Evolutionary conservation across 345 rosid species (phyloP).

Genomic region (Cardiospermum halicacabum): DNA sequence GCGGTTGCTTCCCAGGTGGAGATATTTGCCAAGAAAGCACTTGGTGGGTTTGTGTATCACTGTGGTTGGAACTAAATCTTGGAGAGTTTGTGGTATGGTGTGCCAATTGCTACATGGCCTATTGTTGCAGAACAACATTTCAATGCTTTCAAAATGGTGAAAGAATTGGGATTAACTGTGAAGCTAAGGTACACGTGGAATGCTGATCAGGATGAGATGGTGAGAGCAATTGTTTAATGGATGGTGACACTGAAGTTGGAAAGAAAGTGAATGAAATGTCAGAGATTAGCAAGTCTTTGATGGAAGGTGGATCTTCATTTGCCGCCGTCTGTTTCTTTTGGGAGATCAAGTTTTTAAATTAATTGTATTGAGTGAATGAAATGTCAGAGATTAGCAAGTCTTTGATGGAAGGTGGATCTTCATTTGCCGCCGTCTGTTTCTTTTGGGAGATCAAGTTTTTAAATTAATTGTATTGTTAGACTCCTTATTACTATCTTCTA

Average conservation of each 20-base stretch:
- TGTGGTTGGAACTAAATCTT: slow-evolving; percentile 47
- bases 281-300: background rate
- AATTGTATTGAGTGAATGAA: background rate
- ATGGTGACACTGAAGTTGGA: background rate
- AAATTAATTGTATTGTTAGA: no score
- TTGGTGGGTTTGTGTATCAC: slow-evolving; percentile 44
- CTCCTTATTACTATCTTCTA: no score
- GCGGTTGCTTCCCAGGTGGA: slow-evolving; percentile 39
- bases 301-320: slow-evolving; percentile 39
- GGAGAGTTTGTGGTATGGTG: slow-evolving; percentile 48
- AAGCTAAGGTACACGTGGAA: slow-evolving; percentile 14
- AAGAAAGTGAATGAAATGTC: background rate
- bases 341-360: no score
- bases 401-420: slow-evolving; percentile 31
- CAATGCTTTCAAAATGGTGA: slow-evolving; percentile 39
- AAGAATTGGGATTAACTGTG: slow-evolving; percentile 33
- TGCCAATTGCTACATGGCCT: slow-evolving; percentile 43
- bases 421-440: no score
- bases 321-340: no score
- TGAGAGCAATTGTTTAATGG: slow-evolving; percentile 16
- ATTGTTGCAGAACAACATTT: slow-evolving; percentile 47
- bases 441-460: no score
- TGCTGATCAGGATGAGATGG: slow-evolving; percentile 31
- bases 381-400: background rate
- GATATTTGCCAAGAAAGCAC: slow-evolving; percentile 28